Percentiles rank a stretch among this genome's conserved stretches.
These are phyloP conservation scores for Bimuria novae-zelandiae DNA, from an alignment of 2,329 filamentous ascomycete species.

Conservation along the genomic window DNA sequence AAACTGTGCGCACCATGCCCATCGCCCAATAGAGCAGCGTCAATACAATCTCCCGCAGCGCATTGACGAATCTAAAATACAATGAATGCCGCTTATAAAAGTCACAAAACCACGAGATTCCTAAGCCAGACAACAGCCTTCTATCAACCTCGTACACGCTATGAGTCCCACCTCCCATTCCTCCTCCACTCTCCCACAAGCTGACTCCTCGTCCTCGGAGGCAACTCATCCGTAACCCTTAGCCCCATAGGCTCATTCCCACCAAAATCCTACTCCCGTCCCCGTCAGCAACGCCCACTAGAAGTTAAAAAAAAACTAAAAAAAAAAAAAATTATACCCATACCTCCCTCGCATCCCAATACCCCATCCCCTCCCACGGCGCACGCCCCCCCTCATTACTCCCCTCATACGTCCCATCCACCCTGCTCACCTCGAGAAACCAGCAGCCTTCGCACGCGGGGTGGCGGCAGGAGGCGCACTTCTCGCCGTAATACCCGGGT, in stretches of 20 bases:
- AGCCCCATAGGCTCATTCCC: neutral
- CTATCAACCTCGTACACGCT: neutral
- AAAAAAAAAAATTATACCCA: too few species aligned
- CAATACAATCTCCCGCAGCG: too few species aligned
- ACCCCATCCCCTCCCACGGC: neutral
- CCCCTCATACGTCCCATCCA: neutral
- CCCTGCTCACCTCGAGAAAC: neutral
- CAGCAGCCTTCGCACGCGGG: neutral
- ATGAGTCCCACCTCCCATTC: neutral
- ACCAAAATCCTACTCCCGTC: neutral
- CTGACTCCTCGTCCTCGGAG: neutral
- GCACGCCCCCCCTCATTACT: neutral
- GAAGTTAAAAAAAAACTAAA: too few species aligned
- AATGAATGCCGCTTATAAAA: too few species aligned
- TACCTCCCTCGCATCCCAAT: slow-evolving; percentile 1
- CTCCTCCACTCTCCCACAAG: neutral
- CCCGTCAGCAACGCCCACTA: too few species aligned
- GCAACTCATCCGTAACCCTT: neutral
- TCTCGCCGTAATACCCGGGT: neutral
- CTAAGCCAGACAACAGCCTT: neutral
- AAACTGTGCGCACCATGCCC: too few species aligned
- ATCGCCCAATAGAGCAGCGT: too few species aligned
- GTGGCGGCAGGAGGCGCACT: neutral
- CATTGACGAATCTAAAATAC: too few species aligned
- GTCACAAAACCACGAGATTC: too few species aligned